phyloP scores from a whole-genome alignment of 148 eudicot genomes.

The Rhododendron ferrugineum region DNA sequence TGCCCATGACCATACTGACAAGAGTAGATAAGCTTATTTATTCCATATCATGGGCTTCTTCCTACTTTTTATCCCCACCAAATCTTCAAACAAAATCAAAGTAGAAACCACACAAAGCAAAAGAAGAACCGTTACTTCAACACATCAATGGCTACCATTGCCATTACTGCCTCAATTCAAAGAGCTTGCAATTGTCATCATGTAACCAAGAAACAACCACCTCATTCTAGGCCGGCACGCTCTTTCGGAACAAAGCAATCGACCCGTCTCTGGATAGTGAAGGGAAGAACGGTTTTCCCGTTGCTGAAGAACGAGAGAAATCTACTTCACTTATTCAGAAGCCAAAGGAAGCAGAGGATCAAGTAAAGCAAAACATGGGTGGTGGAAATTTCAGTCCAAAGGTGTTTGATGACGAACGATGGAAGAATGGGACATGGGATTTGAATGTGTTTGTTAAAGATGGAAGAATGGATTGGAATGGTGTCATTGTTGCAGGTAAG shows the following conservation, averaged over 20 bases:
- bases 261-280: slow-evolving; percentile 17
- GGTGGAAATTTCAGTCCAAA: not conserved
- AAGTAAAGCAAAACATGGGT: not conserved
- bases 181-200: slow-evolving; percentile 28
- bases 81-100: not conserved
- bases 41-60: slow-evolving; percentile 13
- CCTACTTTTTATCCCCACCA: slow-evolving; percentile 3
- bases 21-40: slow-evolving; percentile 16
- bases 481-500: slow-evolving; percentile 41
- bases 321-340: slow-evolving; percentile 8
- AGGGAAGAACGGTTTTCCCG: slow-evolving; percentile 9
- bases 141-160: slow-evolving; percentile 31
- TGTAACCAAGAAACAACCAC: slow-evolving; percentile 8
- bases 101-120: slow-evolving; percentile 2
- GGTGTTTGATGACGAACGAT: not conserved
- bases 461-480: slow-evolving; percentile 49
- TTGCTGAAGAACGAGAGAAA: slow-evolving; percentile 15
- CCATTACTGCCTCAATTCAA: slow-evolving; percentile 28
- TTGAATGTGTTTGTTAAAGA: slow-evolving; percentile 41
- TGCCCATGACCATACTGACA: slow-evolving; percentile 20
- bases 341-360: not conserved
- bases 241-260: slow-evolving; percentile 18
- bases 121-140: not conserved
- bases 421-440: slow-evolving; percentile 46
- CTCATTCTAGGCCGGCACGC: slow-evolving; percentile 5